Percentiles rank a stretch among this genome's conserved stretches.
Evolutionary conservation across 495 filamentous ascomycete species (phyloP).

Genomic region (Trypethelium eluteriae): DNA sequence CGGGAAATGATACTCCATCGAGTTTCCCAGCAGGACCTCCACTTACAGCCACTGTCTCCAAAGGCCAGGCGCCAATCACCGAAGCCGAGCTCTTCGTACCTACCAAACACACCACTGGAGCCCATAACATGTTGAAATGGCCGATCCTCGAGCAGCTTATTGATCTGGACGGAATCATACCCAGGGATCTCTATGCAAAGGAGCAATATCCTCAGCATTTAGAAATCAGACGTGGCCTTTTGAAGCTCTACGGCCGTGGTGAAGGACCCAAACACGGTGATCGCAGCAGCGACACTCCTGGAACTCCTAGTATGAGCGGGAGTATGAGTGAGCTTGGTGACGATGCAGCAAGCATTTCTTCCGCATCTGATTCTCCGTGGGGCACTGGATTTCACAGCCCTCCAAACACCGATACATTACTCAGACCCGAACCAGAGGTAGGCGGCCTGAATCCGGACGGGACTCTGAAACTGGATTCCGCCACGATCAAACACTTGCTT

Average conservation of each 20-base stretch:
- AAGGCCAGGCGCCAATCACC: constrained; percentile 12
- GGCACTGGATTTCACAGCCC: constrained; percentile 31
- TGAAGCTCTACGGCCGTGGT: constrained; percentile 71
- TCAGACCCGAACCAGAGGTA: constrained; percentile 19
- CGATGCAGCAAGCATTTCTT: constrained; percentile 25
- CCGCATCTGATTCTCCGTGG: constrained; percentile 35
- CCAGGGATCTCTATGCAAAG: constrained; percentile 44
- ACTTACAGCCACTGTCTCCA: not conserved
- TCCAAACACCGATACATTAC: constrained; percentile 16
- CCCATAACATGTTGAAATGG: constrained; percentile 7
- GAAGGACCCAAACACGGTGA: constrained; percentile 51
- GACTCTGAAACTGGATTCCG: constrained; percentile 54
- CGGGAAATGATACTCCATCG: not conserved
- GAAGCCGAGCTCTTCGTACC: constrained; percentile 13
- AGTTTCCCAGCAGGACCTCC: not conserved
- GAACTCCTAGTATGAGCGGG: constrained; percentile 24
- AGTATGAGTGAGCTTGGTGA: constrained; percentile 28
- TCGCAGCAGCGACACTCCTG: constrained; percentile 31
- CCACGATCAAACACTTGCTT: constrained; percentile 55
- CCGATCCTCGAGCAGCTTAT: not conserved
- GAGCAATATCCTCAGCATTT: constrained; percentile 46
- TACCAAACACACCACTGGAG: constrained; percentile 6
- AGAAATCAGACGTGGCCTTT: constrained; percentile 69
- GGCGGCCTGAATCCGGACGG: constrained; percentile 54
- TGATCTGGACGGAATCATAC: constrained; percentile 56